Percentiles rank a stretch among this genome's conserved stretches.
Evolutionary conservation across 345 rosid species (phyloP).

Genomic region (Eucalyptus marginata): DNA sequence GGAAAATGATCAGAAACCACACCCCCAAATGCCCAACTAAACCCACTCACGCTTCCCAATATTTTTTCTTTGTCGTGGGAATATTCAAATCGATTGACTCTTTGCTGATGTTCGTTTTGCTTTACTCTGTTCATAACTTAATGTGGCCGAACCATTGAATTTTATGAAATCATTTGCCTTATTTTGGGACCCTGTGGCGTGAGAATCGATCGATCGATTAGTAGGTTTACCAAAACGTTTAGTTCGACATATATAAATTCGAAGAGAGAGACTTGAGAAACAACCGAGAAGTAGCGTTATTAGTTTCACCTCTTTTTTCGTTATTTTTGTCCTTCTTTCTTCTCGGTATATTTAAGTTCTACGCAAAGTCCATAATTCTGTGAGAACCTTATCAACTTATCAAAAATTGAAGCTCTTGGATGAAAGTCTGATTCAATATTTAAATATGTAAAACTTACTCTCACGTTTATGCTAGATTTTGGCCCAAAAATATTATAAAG

Average conservation of each 20-base stretch:
- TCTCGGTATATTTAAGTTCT: neutral
- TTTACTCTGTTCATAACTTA: neutral
- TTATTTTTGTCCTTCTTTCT: neutral
- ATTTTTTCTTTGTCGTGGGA: neutral
- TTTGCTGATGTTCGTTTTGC: neutral
- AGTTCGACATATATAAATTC: neutral
- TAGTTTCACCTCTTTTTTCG: neutral
- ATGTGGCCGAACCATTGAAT: neutral
- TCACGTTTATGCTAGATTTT: neutral
- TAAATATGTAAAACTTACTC: neutral
- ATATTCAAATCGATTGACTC: neutral
- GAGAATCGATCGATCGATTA: neutral
- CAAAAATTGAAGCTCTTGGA: neutral
- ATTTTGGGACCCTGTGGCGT: neutral
- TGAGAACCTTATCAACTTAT: neutral
- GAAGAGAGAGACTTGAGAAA: neutral
- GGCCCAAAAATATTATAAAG: neutral
- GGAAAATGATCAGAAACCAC: neutral
- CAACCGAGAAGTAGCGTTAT: neutral
- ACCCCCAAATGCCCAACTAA: neutral
- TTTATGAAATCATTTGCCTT: neutral
- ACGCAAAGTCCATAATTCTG: neutral
- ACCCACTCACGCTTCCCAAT: neutral
- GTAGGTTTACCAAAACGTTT: neutral
- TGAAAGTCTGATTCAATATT: fast-evolving